Base-by-base conservation (phyloP, 768 basidiomycete genomes). In the Mycena alexandri region DNA sequence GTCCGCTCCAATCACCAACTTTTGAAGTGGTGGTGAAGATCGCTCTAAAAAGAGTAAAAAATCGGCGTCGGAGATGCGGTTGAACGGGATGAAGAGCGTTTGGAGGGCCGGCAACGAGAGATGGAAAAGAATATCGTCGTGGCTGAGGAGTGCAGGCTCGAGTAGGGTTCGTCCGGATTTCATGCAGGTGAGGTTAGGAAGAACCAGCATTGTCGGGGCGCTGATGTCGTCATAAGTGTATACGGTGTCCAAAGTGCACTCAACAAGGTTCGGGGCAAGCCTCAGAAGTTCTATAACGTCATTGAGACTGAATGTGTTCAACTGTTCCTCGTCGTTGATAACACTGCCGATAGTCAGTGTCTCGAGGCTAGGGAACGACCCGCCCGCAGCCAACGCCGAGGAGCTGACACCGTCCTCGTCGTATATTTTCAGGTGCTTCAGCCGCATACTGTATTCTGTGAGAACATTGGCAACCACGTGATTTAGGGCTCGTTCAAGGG, bases 1-100 rank as follows among this genome's bases (percentile, higher is more conserved):
- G 5, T 11, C 33, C 7, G 10, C 47, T 9, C 8, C 48, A 1
- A 43, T 2, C 24, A 52, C 29, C 10, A 53, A n/a, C 19, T 43
- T 25, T 48, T 51, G 47, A 1, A 61, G 59, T 6, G 59, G 48
- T 19, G 59, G 59, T 8, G 48, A 50, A 3, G 59, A 61, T n/a
- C 59, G 59, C 48, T 61, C 9, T 9, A 61, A 24, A 47, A 61
- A 61, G 14, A 3, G 36, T 1, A 16, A 17, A 43, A 52, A 21
- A 33, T 42, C 41, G 11, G 29, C 41, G n/a, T 3, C 8, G 17
- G 25, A 13, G 19, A 29, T 42, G 16, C 5, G 1, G 16, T 24
- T 7, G 5, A 52, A n/a, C 19, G 57, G 25, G 16, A 34, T 10
- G 8, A 24, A 2, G 41, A 52, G 60, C 6, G 38, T 52, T 33